Conservation (phyloP, 441 rosid species). For the Croton setiger region DNA sequence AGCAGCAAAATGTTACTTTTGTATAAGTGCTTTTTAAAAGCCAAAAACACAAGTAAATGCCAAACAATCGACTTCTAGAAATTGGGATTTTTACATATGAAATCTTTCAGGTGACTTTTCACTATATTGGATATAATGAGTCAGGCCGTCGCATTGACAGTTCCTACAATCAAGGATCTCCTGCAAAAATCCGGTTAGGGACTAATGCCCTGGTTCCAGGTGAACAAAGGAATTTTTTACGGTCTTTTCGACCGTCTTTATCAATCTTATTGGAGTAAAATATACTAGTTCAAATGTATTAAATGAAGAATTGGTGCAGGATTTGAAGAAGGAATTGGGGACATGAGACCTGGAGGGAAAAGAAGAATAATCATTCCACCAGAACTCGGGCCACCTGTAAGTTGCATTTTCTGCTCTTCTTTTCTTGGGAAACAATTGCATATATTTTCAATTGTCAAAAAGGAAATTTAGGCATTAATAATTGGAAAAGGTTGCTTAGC, state of each 20-base stretch:
- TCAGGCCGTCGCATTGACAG: constrained; percentile 92
- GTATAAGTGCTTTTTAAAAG: too few relatives aligned
- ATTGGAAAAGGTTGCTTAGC: not conserved
- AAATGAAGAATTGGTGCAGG: constrained; percentile 41
- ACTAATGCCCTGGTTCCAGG: constrained; percentile 93
- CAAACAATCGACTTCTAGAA: not conserved
- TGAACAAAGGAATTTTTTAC: constrained; percentile 20
- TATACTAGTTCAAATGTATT: not conserved
- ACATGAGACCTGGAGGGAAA: constrained; percentile 90
- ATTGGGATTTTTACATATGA: constrained; percentile 25
- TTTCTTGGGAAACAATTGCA: not conserved
- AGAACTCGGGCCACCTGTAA: constrained; percentile 94
- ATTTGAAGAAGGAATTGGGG: constrained; percentile 83
- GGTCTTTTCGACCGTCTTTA: not conserved
- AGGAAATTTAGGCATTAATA: not conserved
- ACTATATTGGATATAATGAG: constrained; percentile 87
- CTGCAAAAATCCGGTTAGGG: constrained; percentile 87
- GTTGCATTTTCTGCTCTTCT: constrained; percentile 22
- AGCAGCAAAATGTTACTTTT: too few relatives aligned
- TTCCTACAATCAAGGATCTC: constrained; percentile 80
- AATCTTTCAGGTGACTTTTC: constrained; percentile 66
- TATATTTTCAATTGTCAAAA: not conserved
- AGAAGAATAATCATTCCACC: constrained; percentile 96
- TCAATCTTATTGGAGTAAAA: not conserved
- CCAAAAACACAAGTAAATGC: too few relatives aligned